Percentiles rank a stretch among this genome's conserved stretches.
phyloP scores from a whole-genome alignment of 2,329 filamentous ascomycete species.

The Orbilia blumenaviensis region DNA sequence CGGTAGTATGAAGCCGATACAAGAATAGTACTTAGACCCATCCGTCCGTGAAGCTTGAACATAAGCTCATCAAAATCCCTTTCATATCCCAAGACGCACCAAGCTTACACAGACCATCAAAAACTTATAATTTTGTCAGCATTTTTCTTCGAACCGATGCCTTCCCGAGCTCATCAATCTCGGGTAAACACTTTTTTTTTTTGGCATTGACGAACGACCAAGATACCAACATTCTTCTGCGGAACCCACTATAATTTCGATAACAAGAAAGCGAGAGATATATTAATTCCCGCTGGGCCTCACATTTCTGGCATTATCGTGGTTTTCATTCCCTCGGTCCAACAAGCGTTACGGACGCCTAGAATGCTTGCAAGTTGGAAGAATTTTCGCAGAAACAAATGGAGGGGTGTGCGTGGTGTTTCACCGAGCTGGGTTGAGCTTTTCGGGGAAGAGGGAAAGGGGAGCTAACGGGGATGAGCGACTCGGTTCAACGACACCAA shows the following conservation, averaged over 20 bases:
- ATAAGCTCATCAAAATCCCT: constrained; percentile 2
- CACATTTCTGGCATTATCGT: constrained; percentile 6
- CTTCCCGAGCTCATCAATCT: constrained; percentile 1
- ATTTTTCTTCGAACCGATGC: background rate
- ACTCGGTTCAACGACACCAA: background rate
- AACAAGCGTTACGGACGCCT: background rate
- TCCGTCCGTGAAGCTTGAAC: constrained; percentile 21
- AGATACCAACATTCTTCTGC: constrained; percentile 12
- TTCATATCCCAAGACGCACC: background rate
- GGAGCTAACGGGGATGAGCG: constrained; percentile 8
- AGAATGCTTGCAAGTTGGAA: constrained; percentile 33
- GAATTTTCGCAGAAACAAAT: constrained; percentile 10
- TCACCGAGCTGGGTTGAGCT: background rate
- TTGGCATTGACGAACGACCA: background rate
- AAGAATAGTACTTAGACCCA: constrained; percentile 19
- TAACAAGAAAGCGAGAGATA: background rate
- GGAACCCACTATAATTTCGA: background rate
- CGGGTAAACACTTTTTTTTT: background rate
- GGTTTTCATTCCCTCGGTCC: constrained; percentile 11
- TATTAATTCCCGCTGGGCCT: background rate
- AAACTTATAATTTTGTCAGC: background rate
- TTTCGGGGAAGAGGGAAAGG: background rate
- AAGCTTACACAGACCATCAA: background rate
- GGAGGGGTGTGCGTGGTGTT: constrained; percentile 17
- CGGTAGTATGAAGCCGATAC: constrained; percentile 7